These are phyloP conservation scores for Verticillium alfalfae DNA, from an alignment of 2,329 filamentous ascomycete species.

Conservation along the genomic window DNA sequence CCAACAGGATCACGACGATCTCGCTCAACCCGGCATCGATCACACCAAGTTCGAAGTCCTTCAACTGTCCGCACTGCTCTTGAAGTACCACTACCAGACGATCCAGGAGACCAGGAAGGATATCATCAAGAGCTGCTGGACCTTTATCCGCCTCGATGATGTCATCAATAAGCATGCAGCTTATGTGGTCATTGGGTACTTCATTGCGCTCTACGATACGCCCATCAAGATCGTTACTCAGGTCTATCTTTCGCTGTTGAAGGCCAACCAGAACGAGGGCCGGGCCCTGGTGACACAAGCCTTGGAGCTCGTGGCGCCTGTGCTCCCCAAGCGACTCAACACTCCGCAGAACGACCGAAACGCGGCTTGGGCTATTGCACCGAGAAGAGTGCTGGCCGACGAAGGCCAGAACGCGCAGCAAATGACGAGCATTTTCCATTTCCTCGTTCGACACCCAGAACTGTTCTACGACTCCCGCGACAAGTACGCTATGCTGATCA, in stretches of 20 bases:
- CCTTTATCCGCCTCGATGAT: slow-evolving; percentile 95
- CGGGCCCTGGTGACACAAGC: slow-evolving; percentile 89
- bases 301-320: slow-evolving; percentile 89
- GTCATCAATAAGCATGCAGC: slow-evolving; percentile 98
- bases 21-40: slow-evolving; percentile 79
- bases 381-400: slow-evolving; percentile 84
- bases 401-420: slow-evolving; percentile 94
- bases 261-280: slow-evolving; percentile 93
- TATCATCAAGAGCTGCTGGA: slow-evolving; percentile 99
- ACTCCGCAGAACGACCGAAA: slow-evolving; percentile 63
- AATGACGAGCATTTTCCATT: slow-evolving; percentile 95
- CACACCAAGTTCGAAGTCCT: slow-evolving; percentile 94
- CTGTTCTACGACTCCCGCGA: slow-evolving; percentile 94
- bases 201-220: slow-evolving; percentile 95
- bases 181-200: slow-evolving; percentile 95
- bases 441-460: slow-evolving; percentile 85
- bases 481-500: slow-evolving; percentile 83
- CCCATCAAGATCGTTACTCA: slow-evolving; percentile 93
- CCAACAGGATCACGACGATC: slow-evolving; percentile 83
- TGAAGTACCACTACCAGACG: slow-evolving; percentile 88
- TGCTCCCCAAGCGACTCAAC: slow-evolving; percentile 78
- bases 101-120: slow-evolving; percentile 92
- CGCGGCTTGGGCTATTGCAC: slow-evolving; percentile 83
- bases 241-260: slow-evolving; percentile 85
- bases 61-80: slow-evolving; percentile 87